These are phyloP conservation scores for Exophiala xenobiotica DNA, from an alignment of 2,329 filamentous ascomycete species.

Conservation along the genomic window DNA sequence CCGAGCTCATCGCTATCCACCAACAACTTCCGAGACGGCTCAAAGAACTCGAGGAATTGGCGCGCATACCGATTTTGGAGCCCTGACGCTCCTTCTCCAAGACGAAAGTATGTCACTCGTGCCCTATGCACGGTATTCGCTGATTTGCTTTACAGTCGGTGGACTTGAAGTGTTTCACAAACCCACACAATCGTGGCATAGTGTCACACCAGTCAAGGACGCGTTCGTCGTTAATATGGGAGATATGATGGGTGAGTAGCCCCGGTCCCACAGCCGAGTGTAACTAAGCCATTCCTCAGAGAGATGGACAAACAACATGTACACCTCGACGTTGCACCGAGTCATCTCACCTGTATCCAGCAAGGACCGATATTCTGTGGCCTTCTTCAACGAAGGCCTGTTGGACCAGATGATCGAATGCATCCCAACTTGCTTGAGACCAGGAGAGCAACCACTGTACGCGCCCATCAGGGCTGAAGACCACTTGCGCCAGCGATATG, in stretches of 20 bases:
- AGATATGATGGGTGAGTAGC: slow-evolving; percentile 29
- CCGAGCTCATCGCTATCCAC: slow-evolving; percentile 12
- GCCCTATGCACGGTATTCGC: slow-evolving; percentile 41
- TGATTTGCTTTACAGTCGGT: slow-evolving; percentile 48
- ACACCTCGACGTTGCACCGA: slow-evolving; percentile 53
- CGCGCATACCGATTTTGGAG: slow-evolving; percentile 52
- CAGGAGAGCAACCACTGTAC: slow-evolving; percentile 35
- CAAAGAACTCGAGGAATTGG: slow-evolving; percentile 34
- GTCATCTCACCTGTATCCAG: slow-evolving; percentile 43
- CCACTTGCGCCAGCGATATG: slow-evolving; percentile 34
- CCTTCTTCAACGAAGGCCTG: slow-evolving; percentile 46
- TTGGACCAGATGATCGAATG: slow-evolving; percentile 38
- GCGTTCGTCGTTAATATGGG: slow-evolving; percentile 49
- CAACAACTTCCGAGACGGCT: slow-evolving; percentile 29
- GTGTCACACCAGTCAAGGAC: slow-evolving; percentile 45
- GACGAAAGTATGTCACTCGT: slow-evolving; percentile 36
- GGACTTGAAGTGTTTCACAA: slow-evolving; percentile 52
- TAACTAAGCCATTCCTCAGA: slow-evolving; percentile 52
- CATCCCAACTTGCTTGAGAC: slow-evolving; percentile 37
- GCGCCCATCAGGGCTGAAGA: slow-evolving; percentile 37
- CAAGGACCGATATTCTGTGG: slow-evolving; percentile 42
- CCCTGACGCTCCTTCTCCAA: slow-evolving; percentile 56
- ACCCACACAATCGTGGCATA: slow-evolving; percentile 45
- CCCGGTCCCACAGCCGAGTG: slow-evolving; percentile 46
- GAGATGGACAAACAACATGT: slow-evolving; percentile 51